Base-by-base conservation (phyloP, 1,284 basidiomycete genomes). In the Leucoagaricus sp. region DNA sequence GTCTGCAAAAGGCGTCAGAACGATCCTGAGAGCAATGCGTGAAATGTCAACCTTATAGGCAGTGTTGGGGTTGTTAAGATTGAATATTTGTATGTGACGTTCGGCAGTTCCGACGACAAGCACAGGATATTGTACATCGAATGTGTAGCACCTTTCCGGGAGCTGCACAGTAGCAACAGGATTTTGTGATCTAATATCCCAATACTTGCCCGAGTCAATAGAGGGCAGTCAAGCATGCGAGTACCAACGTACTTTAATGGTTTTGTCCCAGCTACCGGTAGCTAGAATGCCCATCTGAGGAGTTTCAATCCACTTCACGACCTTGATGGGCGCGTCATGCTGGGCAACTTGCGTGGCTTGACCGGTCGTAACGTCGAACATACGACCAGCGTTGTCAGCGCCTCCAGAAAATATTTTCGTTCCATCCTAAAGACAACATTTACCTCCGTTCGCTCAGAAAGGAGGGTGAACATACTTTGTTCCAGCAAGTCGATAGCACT, bases 21-120 rank as follows among this genome's bases (percentile, higher is more conserved):
- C 9, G 17, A 19, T 34, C 9, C 17, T 4, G 17, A 6, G 26
- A 26, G 4, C 19, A n/a, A 31, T 17, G 40, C 49, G 26, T 13
- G 31, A 42, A 19, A 21, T 29, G 10, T 77, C 49, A 58, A 91
- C 91, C 76, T 91, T 92, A 76, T 85, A 91, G 1, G 87, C 71
- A 0, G 84, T 79, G 21, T 82, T 86, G 0, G 94, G 94, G 69
- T 90, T 93, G 54, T 83, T 83, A 60, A 97, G 80, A 70, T 97
- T 91, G 78, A 87, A 92, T 53, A 97, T 89, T 68, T 93, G 86
- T 57, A 98, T 87, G 69, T 95, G 88, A 29, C 93, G 83, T 63
- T 95, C 94, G 13, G 96, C 96, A 6, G 93, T 96, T n/a, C 91
- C 96, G 33, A 95, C 91, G 28, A 97, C 94, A 75, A 96, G 84